Base-by-base conservation (phyloP, 495 filamentous ascomycete genomes). In the Diplogelasinospora grovesii region DNA sequence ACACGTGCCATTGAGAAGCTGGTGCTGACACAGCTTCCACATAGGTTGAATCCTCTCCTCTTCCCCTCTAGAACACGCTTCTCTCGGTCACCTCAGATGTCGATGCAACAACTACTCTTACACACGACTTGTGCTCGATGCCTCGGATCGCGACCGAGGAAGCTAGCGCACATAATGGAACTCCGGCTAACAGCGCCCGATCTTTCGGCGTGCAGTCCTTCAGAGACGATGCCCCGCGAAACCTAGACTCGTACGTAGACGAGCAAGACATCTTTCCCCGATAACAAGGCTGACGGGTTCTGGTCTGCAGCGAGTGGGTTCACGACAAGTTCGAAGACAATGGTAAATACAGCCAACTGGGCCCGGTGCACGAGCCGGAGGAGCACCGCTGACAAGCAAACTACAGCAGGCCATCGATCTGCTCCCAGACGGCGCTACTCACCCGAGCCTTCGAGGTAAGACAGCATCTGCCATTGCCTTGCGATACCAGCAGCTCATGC, bases 241-340 rank as follows among this genome's bases (percentile, higher is more conserved):
- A 73, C 45, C 50, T 78, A 19, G 71, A 78, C 55, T 60, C 66
- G 77, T 82, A 62, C 18, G 64, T 60, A 50, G 31, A 28, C 32
- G 34, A 30, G 16, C 24, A 16, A 35, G 26, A 27, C 24, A 20
- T 42, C 34, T 22, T 14, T 45, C 44, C 30, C 6, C n/a, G n/a
- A n/a, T n/a, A n/a, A n/a, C n/a, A n/a, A n/a, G n/a, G n/a, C n/a
- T n/a, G n/a, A n/a, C n/a, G n/a, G n/a, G n/a, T n/a, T n/a, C n/a
- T n/a, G n/a, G n/a, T n/a, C 41, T 25, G 26, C 48, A 93, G 85
- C 45, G 87, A 95, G 59, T 93, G 88, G 88, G 83, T 90, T 46
- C 87, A 94, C 56, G 87, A 94, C 64, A 83, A 79, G 55, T 94
- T 76, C 52, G 84, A 89, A 54, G 85, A 86, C 35, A 57, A 61